Evolutionary conservation across 805 yeast genomes (phyloP).

Genomic region (Metschnikowia corniflorae): DNA sequence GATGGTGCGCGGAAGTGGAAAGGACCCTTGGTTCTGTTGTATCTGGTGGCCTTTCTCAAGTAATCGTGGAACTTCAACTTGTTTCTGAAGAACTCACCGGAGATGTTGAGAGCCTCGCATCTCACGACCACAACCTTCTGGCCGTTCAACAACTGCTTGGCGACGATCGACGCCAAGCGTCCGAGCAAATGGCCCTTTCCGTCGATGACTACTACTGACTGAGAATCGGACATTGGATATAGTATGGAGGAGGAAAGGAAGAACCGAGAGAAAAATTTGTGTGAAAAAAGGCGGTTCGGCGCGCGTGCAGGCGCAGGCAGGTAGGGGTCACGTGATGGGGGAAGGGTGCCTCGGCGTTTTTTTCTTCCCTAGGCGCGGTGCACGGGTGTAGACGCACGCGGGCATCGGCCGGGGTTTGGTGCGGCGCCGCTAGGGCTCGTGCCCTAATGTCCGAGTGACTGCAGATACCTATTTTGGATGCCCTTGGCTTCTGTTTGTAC

Average conservation of each 20-base stretch:
- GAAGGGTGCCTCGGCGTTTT: conserved; percentile 6
- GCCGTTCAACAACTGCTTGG: conserved; percentile 97
- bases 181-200: conserved; percentile 99
- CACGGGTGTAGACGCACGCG: conserved; percentile 2
- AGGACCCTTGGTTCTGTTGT: conserved; percentile 98
- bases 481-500: too few species aligned
- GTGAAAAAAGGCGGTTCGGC: conserved; percentile 6
- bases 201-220: conserved; percentile 97
- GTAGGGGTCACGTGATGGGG: neutral
- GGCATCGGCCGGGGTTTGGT: conserved; percentile 1
- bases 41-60: conserved; percentile 98
- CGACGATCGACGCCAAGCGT: conserved; percentile 97
- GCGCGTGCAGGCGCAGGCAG: neutral
- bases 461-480: too few species aligned
- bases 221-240: conserved; percentile 70
- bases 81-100: conserved; percentile 99
- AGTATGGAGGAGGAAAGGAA: neutral
- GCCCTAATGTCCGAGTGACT: too few species aligned
- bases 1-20: conserved; percentile 99
- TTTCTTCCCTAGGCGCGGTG: too few species aligned
- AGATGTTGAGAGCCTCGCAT: conserved; percentile 96
- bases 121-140: conserved; percentile 97
- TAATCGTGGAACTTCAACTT: conserved; percentile 99
- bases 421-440: conserved; percentile 7
- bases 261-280: conserved; percentile 15